phyloP scores from a whole-genome alignment of 345 rosid species.

The Capsella bursapastoris region DNA sequence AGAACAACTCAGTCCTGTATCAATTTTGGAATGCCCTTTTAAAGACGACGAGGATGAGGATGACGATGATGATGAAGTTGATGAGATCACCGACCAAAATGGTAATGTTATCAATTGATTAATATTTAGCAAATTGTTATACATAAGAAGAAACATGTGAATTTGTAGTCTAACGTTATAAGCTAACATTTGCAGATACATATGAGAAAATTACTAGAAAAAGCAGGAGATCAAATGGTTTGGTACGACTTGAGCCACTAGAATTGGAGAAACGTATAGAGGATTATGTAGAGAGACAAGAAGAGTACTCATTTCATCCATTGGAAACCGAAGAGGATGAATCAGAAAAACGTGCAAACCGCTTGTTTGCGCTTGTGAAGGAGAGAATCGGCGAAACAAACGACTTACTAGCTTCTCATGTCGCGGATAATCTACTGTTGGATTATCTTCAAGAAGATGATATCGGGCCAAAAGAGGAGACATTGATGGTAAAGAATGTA shows the following conservation, averaged over 20 bases:
- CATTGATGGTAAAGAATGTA: conserved; percentile 44
- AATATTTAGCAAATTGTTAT: not conserved
- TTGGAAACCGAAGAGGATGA: conserved; percentile 20
- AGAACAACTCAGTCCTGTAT: conserved; percentile 85
- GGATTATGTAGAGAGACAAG: conserved; percentile 43
- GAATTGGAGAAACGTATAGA: conserved; percentile 66
- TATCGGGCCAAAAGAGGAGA: conserved; percentile 37
- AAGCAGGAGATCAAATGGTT: conserved; percentile 45
- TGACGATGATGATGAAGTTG: conserved; percentile 10
- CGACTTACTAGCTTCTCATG: conserved; percentile 9
- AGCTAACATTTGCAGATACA: conserved; percentile 44
- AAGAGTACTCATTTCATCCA: conserved; percentile 21
- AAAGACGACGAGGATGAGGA: conserved; percentile 65
- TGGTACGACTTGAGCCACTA: conserved; percentile 58
- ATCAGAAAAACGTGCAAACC: conserved; percentile 33
- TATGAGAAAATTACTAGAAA: conserved; percentile 53
- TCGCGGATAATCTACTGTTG: conserved; percentile 47
- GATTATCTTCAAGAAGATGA: conserved; percentile 61
- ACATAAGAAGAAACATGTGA: not conserved
- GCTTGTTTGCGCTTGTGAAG: conserved; percentile 37
- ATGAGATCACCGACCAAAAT: conserved; percentile 1
- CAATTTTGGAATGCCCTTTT: conserved; percentile 80
- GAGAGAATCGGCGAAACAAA: conserved; percentile 25
- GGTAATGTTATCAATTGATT: conserved; percentile 2
- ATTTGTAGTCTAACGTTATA: conserved; percentile 2